Evolutionary conservation across 2,329 filamentous ascomycete genomes (phyloP).

Genomic region (Penicillium aurantiogriseum): DNA sequence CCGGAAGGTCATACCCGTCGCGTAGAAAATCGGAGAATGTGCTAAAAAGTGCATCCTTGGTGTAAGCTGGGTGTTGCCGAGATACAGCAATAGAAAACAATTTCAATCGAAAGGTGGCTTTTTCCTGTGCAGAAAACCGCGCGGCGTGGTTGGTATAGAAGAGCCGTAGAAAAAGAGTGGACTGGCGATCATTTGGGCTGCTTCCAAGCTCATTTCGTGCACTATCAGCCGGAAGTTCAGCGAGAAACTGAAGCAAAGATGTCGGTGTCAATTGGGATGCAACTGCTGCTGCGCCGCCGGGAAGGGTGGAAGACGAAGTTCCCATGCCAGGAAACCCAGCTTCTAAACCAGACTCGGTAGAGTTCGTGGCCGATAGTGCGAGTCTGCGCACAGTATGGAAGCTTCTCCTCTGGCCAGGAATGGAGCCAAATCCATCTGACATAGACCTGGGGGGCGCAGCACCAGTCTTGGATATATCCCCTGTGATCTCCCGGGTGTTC

Average conservation of each 20-base stretch:
- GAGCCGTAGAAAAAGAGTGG: constrained; percentile 45
- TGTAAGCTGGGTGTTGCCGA: constrained; percentile 42
- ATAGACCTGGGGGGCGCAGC: constrained; percentile 18
- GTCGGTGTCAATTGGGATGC: constrained; percentile 15
- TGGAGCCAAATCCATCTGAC: constrained; percentile 20
- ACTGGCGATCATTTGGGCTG: constrained; percentile 36
- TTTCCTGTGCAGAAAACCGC: constrained; percentile 27
- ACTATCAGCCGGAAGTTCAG: constrained; percentile 31
- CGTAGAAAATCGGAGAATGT: constrained; percentile 37
- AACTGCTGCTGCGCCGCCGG: neutral
- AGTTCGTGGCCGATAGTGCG: neutral
- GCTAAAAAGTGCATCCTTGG: constrained; percentile 32
- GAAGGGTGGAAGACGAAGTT: neutral
- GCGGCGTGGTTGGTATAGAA: constrained; percentile 38
- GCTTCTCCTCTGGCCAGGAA: constrained; percentile 29
- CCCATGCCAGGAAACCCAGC: neutral
- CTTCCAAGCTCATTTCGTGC: constrained; percentile 38
- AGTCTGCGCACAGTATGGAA: constrained; percentile 24
- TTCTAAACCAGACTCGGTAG: neutral
- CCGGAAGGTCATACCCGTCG: constrained; percentile 36
- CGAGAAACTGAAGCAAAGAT: constrained; percentile 30
- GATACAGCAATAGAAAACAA: constrained; percentile 40
- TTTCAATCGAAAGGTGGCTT: constrained; percentile 36
- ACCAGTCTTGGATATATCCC: constrained; percentile 20
- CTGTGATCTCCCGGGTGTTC: constrained; percentile 33